Evolutionary conservation across 2,329 filamentous ascomycete genomes (phyloP), one percentile per base, ranked within the genome.

Genomic region (Fusarium sp.): DNA sequence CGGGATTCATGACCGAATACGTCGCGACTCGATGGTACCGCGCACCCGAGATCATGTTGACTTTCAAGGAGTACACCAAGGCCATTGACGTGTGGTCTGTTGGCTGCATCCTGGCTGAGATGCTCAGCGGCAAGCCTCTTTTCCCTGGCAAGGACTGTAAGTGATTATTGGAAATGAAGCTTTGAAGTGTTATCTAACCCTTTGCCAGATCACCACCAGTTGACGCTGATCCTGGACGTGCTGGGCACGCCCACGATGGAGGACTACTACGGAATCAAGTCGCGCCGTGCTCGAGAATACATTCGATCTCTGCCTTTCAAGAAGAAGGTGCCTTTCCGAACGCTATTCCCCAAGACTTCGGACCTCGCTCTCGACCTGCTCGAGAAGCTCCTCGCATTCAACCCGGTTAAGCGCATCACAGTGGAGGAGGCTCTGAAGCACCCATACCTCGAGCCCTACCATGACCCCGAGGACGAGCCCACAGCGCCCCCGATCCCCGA

Each of bases 1-100:
- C 96, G n/a, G 97, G 97, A 25, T 99, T 99, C 90, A 99, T 99
- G 97, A 99, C 97, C 17, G 97, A 99, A 97, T 99, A 99, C 83
- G 97, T 99, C 66, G 97, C 97, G 61, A 99, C 97, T 56, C 93
- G 97, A 80, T 99, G 97, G 97, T 99, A 99, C 86, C 95, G 97
- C 84, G 97, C 97, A 7, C 97, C 97, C 4, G 97, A 99, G 84
- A 99, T 99, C 84, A 99, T 99, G 97, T 93, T 99, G 86, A 99
- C 97, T 14, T 99, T 98, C 89, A 98, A 99, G 87, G 97, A 99
- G 86, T 99, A 99, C 87, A 99, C 97, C 79, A 99, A 98, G 86
- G 97, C 97, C 50, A 99, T 99, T 81, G 97, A 99, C 81, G 95
- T 99, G 12, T 99, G 97, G 97, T 98, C 95, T 80, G 97, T 99